phyloP scores from a whole-genome alignment of 257 asterid species.

The Verbena officinalis region DNA sequence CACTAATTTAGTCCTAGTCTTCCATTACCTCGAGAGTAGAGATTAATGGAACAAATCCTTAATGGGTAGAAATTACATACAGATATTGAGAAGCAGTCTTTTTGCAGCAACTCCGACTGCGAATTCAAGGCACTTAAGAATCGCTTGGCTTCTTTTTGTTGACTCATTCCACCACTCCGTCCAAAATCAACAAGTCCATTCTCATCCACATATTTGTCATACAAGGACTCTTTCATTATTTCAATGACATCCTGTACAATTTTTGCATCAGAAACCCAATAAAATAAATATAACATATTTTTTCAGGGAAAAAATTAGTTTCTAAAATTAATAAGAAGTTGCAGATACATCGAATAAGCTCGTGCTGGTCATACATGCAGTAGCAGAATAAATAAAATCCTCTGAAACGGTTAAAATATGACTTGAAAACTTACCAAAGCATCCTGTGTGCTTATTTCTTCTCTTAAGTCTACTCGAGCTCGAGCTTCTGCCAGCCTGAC shows the following conservation, averaged over 20 bases:
- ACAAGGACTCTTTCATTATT: slow-evolving; percentile 94
- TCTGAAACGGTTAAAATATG: not conserved
- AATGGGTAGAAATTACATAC: slow-evolving; percentile 43
- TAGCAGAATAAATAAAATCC: slow-evolving; percentile 8
- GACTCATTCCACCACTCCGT: slow-evolving; percentile 98
- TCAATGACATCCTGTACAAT: slow-evolving; percentile 83
- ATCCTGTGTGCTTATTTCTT: slow-evolving; percentile 81
- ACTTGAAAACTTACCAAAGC: slow-evolving; percentile 70
- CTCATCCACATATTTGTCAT: slow-evolving; percentile 94
- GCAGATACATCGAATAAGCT: not conserved
- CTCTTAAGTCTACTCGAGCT: slow-evolving; percentile 91
- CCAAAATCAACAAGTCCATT: slow-evolving; percentile 94
- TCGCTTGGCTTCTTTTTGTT: slow-evolving; percentile 95
- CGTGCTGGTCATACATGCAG: not conserved
- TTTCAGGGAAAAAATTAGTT: not conserved
- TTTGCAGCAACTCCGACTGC: slow-evolving; percentile 82
- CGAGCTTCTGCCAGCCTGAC: slow-evolving; percentile 97
- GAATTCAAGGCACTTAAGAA: slow-evolving; percentile 83
- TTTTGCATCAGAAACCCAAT: slow-evolving; percentile 28
- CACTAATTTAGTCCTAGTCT: not conserved
- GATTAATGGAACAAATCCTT: slow-evolving; percentile 17
- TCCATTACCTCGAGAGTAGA: slow-evolving; percentile 21
- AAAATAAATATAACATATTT: slow-evolving; percentile 1
- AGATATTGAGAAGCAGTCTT: slow-evolving; percentile 85
- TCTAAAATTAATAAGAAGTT: not conserved